Evolutionary conservation across 495 filamentous ascomycete genomes (phyloP).

Genomic region (Daldinia childiae): DNA sequence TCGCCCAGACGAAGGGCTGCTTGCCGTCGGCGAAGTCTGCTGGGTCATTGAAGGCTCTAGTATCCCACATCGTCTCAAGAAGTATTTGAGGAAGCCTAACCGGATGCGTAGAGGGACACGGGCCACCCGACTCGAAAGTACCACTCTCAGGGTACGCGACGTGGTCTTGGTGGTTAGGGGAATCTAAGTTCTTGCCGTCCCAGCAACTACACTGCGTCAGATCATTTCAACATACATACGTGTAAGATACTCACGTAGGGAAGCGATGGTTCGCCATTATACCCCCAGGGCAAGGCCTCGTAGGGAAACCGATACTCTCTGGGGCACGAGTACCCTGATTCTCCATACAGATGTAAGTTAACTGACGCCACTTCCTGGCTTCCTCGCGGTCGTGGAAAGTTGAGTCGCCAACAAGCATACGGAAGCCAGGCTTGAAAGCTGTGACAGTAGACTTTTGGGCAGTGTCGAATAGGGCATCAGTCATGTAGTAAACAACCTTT

Average conservation of each 20-base stretch:
- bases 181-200: constrained; percentile 51
- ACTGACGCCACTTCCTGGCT: constrained; percentile 49
- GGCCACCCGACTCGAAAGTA: constrained; percentile 50
- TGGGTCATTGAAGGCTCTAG: constrained; percentile 48
- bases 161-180: constrained; percentile 53
- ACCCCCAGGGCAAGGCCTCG: constrained; percentile 47
- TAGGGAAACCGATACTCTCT: constrained; percentile 37
- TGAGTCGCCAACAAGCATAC: constrained; percentile 54
- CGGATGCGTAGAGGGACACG: constrained; percentile 49
- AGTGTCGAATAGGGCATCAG: constrained; percentile 57
- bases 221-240: neutral
- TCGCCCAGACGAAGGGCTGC: constrained; percentile 59
- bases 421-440: constrained; percentile 60
- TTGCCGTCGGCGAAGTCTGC: constrained; percentile 52
- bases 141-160: constrained; percentile 53
- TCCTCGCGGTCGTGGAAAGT: constrained; percentile 45
- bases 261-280: constrained; percentile 53
- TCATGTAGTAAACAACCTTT: constrained; percentile 62
- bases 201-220: constrained; percentile 28
- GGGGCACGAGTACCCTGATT: constrained; percentile 40
- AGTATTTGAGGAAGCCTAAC: constrained; percentile 46
- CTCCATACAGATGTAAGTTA: constrained; percentile 51
- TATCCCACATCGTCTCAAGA: constrained; percentile 53
- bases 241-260: constrained; percentile 21
- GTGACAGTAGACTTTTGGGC: constrained; percentile 56